phyloP scores from a whole-genome alignment of 2,329 filamentous ascomycete genomes.

The Plectosphaerella plurivora region DNA sequence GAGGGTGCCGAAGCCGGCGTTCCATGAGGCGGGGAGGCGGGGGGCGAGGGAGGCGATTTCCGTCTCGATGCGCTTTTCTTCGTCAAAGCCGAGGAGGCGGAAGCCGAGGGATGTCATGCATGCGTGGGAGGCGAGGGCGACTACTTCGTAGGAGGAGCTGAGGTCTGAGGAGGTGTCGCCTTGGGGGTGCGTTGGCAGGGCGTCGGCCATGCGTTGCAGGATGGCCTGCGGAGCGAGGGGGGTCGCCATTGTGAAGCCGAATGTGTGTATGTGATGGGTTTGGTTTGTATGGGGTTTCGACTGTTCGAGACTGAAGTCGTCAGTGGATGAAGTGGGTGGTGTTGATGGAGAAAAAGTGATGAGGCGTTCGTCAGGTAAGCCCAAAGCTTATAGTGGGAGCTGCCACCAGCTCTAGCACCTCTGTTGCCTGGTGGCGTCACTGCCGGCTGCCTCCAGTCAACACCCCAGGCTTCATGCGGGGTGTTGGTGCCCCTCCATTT shows the following conservation, averaged over 20 bases:
- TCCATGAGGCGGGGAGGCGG: constrained; percentile 75
- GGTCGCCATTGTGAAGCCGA: constrained; percentile 15
- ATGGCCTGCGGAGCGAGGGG: constrained; percentile 40
- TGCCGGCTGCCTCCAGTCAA: constrained; percentile 7
- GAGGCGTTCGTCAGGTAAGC: background rate
- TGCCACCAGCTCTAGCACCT: background rate
- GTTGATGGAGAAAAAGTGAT: background rate
- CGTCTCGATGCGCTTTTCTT: constrained; percentile 68
- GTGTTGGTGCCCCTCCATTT: background rate
- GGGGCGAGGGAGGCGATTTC: constrained; percentile 54
- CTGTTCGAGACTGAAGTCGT: background rate
- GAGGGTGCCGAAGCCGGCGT: constrained; percentile 64
- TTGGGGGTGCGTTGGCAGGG: constrained; percentile 48
- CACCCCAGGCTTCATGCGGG: background rate
- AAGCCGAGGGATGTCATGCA: constrained; percentile 80
- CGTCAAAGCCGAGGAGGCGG: constrained; percentile 74
- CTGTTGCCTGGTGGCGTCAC: constrained; percentile 7
- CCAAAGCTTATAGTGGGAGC: background rate
- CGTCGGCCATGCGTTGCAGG: constrained; percentile 54
- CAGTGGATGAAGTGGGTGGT: background rate
- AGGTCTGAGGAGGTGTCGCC: constrained; percentile 57
- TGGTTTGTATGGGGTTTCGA: background rate
- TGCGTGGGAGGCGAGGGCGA: constrained; percentile 80
- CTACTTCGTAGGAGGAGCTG: constrained; percentile 71
- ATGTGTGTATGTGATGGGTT: background rate